Conservation (phyloP, 768 basidiomycete species). For the Coprinopsis cinerea region DNA sequence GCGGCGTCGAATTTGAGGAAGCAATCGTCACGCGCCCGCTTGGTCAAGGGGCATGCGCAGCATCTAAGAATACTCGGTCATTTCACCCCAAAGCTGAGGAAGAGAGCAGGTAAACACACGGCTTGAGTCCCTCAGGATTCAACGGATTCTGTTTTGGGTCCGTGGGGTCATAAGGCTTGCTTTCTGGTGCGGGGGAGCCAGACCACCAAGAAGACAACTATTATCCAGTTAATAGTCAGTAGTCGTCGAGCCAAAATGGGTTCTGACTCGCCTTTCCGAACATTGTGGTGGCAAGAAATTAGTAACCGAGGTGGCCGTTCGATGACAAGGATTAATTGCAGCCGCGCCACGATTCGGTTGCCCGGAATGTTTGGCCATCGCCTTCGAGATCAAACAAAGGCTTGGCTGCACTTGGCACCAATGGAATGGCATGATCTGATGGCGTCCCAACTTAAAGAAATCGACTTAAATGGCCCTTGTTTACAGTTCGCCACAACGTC, state of each 20-base stretch:
- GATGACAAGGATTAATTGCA: no score
- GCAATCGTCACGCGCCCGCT: constrained; percentile 89
- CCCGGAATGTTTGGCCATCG: no score
- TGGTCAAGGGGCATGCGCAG: constrained; percentile 94
- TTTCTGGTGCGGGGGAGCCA: constrained; percentile 23
- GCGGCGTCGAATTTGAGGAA: constrained; percentile 69
- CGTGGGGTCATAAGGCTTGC: constrained; percentile 59
- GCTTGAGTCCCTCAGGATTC: constrained; percentile 92
- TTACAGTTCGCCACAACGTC: no score
- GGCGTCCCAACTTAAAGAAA: no score
- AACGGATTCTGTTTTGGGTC: constrained; percentile 80
- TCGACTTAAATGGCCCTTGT: no score
- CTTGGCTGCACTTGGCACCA: neutral
- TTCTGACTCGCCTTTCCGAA: constrained; percentile 35
- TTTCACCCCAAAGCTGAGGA: neutral
- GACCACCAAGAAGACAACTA: constrained; percentile 59
- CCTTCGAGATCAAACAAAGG: neutral
- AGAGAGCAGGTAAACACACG: constrained; percentile 66
- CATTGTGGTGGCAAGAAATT: constrained; percentile 23
- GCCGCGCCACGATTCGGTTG: no score
- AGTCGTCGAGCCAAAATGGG: neutral
- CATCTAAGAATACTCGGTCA: constrained; percentile 52
- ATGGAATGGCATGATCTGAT: no score
- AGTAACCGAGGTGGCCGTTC: neutral
- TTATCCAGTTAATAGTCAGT: neutral